Base-by-base conservation (phyloP, 2,329 filamentous ascomycete species). In the Aquanectria penicillioides region DNA sequence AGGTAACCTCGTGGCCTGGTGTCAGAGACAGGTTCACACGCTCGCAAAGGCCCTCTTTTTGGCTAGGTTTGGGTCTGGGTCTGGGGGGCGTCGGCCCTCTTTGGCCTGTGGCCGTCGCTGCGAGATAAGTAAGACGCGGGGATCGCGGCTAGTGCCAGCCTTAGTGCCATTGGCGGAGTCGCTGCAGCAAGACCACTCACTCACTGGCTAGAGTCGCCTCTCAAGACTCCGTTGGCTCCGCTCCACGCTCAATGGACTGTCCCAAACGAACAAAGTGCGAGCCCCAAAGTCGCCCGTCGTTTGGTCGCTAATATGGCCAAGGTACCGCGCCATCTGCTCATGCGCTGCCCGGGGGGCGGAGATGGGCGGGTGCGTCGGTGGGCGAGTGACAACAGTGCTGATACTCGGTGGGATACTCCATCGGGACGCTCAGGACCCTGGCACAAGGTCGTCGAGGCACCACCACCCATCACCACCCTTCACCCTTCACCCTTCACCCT, bases 161-260 rank as follows among this genome's bases (percentile, higher is more conserved):
- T 69, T 69, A 69, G 65, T 69, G 60, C 29, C 33, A 51, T 62
- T 64, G 62, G 67, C 67, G 64, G 64, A 67, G 68, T 55, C 62
- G 55, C 47, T 52, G 50, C 63, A 65, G n/a, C 52, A 44, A 51
- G 54, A 56, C 55, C 31, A 43, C 41, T 51, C 23, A 56, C 11
- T 57, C 40, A 58, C 55, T 58, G 55, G 55, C 36, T 23, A 43
- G 34, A 38, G 18, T 22, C 12, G 40, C 31, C 44, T 26, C 40
- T 51, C 47, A 36, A 33, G 22, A 31, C 38, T 54, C 56, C 61
- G 57, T 56, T 44, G 44, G 62, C 47, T 41, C 54, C 41, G 59
- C 43, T 37, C 33, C 15, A 33, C 26, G 37, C 29, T 53, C 23
- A 25, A 9, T 43, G 48, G 36, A 10, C 40, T 41, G 37, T 43